A percentile compares a stretch with the other conserved stretches of the same genome.
phyloP scores from a whole-genome alignment of 2,329 filamentous ascomycete genomes.

The Pseudopithomyces maydicus region DNA sequence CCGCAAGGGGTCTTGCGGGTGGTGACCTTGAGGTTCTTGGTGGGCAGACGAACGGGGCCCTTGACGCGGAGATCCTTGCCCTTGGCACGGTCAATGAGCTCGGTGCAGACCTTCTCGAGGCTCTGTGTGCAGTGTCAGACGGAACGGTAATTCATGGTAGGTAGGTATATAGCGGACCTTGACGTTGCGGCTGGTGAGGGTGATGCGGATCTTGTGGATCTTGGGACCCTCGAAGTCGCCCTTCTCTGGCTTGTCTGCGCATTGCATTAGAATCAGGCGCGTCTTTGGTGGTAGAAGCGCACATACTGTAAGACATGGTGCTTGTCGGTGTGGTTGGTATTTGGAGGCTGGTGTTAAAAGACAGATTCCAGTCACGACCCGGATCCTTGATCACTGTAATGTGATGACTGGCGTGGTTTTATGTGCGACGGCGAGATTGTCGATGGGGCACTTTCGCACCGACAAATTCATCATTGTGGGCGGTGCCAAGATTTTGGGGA shows the following conservation, averaged over 20 bases:
- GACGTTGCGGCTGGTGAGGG: constrained; percentile 93
- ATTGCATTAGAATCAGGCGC: constrained; percentile 14
- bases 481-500: constrained; percentile 3
- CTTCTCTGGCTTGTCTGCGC: constrained; percentile 82
- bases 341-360: constrained; percentile 22
- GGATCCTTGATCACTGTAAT: constrained; percentile 55
- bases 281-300: background rate
- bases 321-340: constrained; percentile 21
- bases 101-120: constrained; percentile 72
- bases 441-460: constrained; percentile 12
- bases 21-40: constrained; percentile 95
- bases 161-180: constrained; percentile 51
- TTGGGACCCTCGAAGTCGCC: constrained; percentile 89
- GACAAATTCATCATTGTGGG: constrained; percentile 15
- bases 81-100: constrained; percentile 98
- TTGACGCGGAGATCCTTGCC: constrained; percentile 98
- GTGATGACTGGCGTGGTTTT: constrained; percentile 56
- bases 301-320: constrained; percentile 44
- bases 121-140: constrained; percentile 3
- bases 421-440: constrained; percentile 34
- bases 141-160: background rate
- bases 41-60: constrained; percentile 96
- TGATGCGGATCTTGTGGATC: constrained; percentile 98
- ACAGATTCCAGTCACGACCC: constrained; percentile 54
- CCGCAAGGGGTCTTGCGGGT: constrained; percentile 99